Conservation (phyloP, 257 asterid genomes). For the Nemophila menziesii region DNA sequence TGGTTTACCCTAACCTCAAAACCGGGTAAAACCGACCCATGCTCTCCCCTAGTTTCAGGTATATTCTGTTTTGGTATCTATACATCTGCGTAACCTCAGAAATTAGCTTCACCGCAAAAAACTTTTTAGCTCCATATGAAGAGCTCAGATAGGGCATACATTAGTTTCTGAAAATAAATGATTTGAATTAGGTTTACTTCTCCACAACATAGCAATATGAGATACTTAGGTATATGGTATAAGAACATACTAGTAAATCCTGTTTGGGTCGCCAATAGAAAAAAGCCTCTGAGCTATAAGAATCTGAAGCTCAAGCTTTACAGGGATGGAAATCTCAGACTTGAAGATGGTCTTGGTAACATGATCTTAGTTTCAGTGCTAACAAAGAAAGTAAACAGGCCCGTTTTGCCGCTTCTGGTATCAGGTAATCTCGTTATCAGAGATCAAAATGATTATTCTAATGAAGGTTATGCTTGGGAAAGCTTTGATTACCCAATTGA, state of each 20-base stretch:
- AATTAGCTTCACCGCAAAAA: constrained; percentile 3
- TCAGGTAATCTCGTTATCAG: constrained; percentile 28
- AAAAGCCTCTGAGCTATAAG: constrained; percentile 7
- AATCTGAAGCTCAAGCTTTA: too few relatives aligned
- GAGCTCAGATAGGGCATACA: too few relatives aligned
- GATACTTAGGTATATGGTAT: too few relatives aligned
- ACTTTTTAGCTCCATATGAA: too few relatives aligned
- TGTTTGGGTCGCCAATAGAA: constrained; percentile 23
- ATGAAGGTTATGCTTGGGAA: constrained; percentile 21
- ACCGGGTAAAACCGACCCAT: too few relatives aligned
- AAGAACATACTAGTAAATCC: constrained; percentile 22
- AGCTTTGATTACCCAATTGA: constrained; percentile 32
- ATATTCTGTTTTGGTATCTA: too few relatives aligned
- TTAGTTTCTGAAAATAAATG: constrained; percentile 16
- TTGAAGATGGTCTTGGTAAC: constrained; percentile 12
- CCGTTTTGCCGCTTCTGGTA: constrained; percentile 23
- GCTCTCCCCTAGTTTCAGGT: too few relatives aligned
- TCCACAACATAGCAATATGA: too few relatives aligned
- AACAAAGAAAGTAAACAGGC: constrained; percentile 6
- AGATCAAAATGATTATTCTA: constrained; percentile 1
- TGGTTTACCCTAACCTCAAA: too few relatives aligned
- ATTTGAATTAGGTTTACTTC: constrained; percentile 23
- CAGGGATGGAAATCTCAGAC: constrained; percentile 17
- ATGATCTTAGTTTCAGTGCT: constrained; percentile 12
- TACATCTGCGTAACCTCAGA: too few relatives aligned